These are phyloP conservation scores for Trypanosoma brucei DNA, from an alignment of 208 protist species.

Conservation along the genomic window DNA sequence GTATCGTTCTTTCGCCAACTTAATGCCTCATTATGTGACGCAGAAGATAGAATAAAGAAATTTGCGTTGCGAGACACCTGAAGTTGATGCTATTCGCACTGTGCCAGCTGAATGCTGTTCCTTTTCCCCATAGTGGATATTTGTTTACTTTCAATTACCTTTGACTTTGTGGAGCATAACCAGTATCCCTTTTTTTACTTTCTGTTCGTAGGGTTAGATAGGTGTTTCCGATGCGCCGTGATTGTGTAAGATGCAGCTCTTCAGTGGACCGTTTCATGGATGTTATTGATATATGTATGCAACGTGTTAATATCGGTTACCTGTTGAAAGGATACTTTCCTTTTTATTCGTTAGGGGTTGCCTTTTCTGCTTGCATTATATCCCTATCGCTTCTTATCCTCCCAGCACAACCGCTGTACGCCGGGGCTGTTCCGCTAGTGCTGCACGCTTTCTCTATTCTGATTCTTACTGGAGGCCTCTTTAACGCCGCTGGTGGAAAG, in stretches of 20 bases:
- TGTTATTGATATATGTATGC: constrained; percentile 12
- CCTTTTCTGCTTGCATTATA: constrained; percentile 6
- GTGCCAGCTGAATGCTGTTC: too few species aligned
- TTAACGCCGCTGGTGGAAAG: constrained; percentile 11
- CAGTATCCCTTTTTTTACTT: not conserved
- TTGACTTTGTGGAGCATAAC: not conserved
- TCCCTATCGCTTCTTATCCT: constrained; percentile 11
- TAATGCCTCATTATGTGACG: too few species aligned
- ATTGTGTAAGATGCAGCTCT: not conserved
- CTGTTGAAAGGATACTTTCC: constrained; percentile 15
- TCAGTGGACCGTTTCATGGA: constrained; percentile 10
- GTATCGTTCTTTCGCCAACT: too few species aligned
- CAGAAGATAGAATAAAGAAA: too few species aligned
- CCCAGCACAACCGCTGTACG: not conserved
- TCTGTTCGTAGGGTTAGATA: not conserved
- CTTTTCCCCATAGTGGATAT: not conserved
- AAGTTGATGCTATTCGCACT: too few species aligned
- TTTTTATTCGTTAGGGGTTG: constrained; percentile 10
- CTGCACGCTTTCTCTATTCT: constrained; percentile 8
- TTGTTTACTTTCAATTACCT: constrained; percentile 4
- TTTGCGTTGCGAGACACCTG: too few species aligned
- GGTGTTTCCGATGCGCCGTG: too few species aligned
- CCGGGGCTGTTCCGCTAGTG: constrained; percentile 2
- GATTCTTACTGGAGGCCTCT: constrained; percentile 13
- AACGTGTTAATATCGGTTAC: constrained; percentile 18